Percentiles rank a stretch among this genome's conserved stretches.
Conservation (phyloP, 495 filamentous ascomycete genomes). For the Usnea hakonensis region DNA sequence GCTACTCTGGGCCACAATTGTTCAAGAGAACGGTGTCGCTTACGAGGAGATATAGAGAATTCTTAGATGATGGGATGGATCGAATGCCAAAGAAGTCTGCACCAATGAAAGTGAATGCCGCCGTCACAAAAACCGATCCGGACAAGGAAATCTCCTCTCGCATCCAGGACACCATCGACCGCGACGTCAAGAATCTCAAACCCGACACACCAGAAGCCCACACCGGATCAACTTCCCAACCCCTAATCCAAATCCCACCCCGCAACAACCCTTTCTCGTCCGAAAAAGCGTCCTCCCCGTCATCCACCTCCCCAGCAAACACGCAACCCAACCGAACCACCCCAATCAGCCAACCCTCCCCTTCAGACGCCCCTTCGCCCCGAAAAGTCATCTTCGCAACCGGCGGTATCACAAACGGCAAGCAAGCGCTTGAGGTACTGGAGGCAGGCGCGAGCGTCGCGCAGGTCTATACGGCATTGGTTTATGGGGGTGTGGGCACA, state of each 20-base stretch:
- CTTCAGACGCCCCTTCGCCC: constrained; percentile 41
- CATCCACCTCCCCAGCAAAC: constrained; percentile 9
- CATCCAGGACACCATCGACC: constrained; percentile 23
- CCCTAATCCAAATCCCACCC: constrained; percentile 17
- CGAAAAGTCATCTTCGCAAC: constrained; percentile 87
- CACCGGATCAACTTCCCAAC: constrained; percentile 10
- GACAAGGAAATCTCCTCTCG: background rate
- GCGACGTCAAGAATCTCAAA: constrained; percentile 24
- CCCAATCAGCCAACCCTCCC: background rate
- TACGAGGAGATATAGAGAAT: constrained; percentile 67
- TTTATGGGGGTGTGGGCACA: constrained; percentile 80
- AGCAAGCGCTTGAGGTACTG: constrained; percentile 67
- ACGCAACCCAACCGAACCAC: constrained; percentile 11
- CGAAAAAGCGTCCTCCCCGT: background rate
- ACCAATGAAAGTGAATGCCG: constrained; percentile 4
- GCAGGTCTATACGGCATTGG: constrained; percentile 48
- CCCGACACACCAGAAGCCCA: constrained; percentile 6
- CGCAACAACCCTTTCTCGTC: constrained; percentile 10
- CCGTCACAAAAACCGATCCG: background rate
- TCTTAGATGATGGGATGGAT: constrained; percentile 49
- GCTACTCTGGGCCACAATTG: constrained; percentile 82
- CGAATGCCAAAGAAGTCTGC: background rate
- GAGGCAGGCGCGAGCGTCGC: constrained; percentile 82
- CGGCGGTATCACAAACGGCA: constrained; percentile 80
- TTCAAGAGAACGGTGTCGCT: constrained; percentile 69